A percentile compares a stretch with the other conserved stretches of the same genome.
These are phyloP conservation scores for Ceratocystis colombiana DNA, from an alignment of 2,329 filamentous ascomycete genomes.

Conservation along the genomic window DNA sequence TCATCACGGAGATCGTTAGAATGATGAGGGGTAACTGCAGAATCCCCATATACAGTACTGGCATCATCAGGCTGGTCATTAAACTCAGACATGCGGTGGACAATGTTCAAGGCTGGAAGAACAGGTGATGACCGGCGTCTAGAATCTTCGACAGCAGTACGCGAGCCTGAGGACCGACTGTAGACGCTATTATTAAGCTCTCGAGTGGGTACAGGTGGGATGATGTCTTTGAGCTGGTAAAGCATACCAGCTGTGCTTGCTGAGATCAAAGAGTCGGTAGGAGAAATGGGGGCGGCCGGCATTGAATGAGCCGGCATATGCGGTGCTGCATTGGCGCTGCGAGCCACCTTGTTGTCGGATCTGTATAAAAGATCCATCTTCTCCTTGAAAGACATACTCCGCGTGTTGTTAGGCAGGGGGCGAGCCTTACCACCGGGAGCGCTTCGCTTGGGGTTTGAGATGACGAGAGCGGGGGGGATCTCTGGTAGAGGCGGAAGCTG, in stretches of 20 bases:
- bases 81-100: slow-evolving; percentile 32
- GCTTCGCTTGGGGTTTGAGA: slow-evolving; percentile 7
- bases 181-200: neutral
- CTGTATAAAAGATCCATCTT: slow-evolving; percentile 42
- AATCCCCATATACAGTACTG: slow-evolving; percentile 40
- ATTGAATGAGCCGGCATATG: slow-evolving; percentile 29
- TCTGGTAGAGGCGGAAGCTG: slow-evolving; percentile 45
- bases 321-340: neutral
- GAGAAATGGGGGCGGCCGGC: slow-evolving; percentile 4
- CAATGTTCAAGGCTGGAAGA: slow-evolving; percentile 35
- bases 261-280: slow-evolving; percentile 31
- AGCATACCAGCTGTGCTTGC: slow-evolving; percentile 35
- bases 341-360: slow-evolving; percentile 26
- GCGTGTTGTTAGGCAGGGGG: slow-evolving; percentile 43
- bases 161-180: slow-evolving; percentile 25
- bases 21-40: slow-evolving; percentile 41
- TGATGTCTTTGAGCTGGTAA: slow-evolving; percentile 28
- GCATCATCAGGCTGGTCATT: slow-evolving; percentile 37
- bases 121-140: slow-evolving; percentile 44
- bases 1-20: slow-evolving; percentile 38
- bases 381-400: slow-evolving; percentile 50
- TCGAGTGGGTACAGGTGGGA: slow-evolving; percentile 31
- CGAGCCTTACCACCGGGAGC: slow-evolving; percentile 30
- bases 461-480: slow-evolving; percentile 32
- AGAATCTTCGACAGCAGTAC: slow-evolving; percentile 29